These are phyloP conservation scores for Lactifluus volemus DNA, from an alignment of 768 basidiomycete genomes.

Conservation along the genomic window DNA sequence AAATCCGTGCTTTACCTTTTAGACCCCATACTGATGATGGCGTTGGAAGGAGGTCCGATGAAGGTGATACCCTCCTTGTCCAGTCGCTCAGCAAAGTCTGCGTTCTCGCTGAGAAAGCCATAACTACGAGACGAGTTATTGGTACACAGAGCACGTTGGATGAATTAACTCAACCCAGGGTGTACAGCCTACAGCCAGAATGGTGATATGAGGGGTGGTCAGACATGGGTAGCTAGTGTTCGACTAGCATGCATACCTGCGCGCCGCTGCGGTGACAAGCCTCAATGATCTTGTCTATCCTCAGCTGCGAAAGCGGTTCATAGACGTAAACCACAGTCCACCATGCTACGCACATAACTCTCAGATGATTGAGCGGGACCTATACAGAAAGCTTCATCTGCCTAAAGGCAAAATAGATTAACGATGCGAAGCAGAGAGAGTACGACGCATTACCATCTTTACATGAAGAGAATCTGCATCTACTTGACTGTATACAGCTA, in stretches of 20 bases:
- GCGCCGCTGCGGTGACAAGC: slow-evolving; percentile 76
- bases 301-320: slow-evolving; percentile 40
- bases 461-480: slow-evolving; percentile 81
- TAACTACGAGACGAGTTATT: slow-evolving; percentile 41
- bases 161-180: slow-evolving; percentile 53
- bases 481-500: slow-evolving; percentile 86
- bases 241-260: slow-evolving; percentile 43
- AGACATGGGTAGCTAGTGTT: neutral
- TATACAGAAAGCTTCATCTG: slow-evolving; percentile 56
- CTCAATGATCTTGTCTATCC: slow-evolving; percentile 83
- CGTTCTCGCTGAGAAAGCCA: slow-evolving; percentile 90
- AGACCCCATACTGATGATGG: slow-evolving; percentile 91
- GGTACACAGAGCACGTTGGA: neutral
- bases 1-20: slow-evolving; percentile 56
- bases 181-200: slow-evolving; percentile 62
- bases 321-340: neutral
- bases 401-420: slow-evolving; percentile 27
- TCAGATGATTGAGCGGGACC: slow-evolving; percentile 85
- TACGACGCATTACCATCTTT: slow-evolving; percentile 43
- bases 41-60: slow-evolving; percentile 82
- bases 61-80: slow-evolving; percentile 78
- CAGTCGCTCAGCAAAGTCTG: slow-evolving; percentile 65
- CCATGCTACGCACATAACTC: slow-evolving; percentile 65
- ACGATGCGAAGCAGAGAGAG: neutral
- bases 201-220: neutral